Percentiles rank a stretch among this genome's conserved stretches.
These are phyloP conservation scores for Rhynchospora tenuis DNA, from an alignment of 176 grass and related monocot species.

Conservation along the genomic window DNA sequence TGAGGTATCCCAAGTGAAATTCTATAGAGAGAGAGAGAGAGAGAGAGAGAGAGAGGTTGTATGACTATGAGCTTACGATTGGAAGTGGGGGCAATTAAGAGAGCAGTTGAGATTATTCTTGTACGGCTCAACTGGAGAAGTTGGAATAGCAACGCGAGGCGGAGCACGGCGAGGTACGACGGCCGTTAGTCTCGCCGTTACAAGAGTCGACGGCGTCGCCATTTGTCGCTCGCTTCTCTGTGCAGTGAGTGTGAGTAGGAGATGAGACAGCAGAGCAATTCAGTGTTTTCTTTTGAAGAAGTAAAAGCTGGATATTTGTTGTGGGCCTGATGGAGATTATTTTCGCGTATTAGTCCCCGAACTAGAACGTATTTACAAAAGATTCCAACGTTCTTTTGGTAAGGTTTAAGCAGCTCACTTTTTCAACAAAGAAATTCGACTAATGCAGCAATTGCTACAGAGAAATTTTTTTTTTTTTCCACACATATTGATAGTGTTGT, in stretches of 20 bases:
- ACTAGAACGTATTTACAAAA: not conserved
- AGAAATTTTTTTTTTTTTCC: not conserved
- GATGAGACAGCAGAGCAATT: not conserved
- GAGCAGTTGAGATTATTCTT: slow-evolving; percentile 20
- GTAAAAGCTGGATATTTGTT: not conserved
- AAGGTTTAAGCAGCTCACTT: not conserved
- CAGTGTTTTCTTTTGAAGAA: not conserved
- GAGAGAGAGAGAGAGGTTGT: not conserved
- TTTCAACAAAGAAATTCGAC: not conserved
- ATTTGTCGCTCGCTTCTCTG: slow-evolving; percentile 5
- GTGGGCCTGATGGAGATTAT: not conserved
- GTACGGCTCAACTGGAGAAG: slow-evolving; percentile 27
- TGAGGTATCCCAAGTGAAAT: not conserved
- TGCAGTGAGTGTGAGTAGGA: not conserved
- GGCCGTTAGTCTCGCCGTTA: slow-evolving; percentile 27
- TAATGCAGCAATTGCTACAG: not conserved
- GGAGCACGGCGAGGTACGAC: slow-evolving; percentile 22
- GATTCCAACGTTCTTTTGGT: not conserved
- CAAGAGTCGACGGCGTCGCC: slow-evolving; percentile 16
- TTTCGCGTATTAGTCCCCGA: not conserved
- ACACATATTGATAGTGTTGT: no score
- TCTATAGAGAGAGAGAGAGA: not conserved
- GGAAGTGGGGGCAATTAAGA: slow-evolving; percentile 69
- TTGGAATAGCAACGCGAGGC: slow-evolving; percentile 1
- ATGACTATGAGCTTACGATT: slow-evolving; percentile 46